Evolutionary conservation across 805 yeast species (phyloP), one percentile per base, ranked within the genome.

Genomic region (Kluyveromyces dobzhanskii): DNA sequence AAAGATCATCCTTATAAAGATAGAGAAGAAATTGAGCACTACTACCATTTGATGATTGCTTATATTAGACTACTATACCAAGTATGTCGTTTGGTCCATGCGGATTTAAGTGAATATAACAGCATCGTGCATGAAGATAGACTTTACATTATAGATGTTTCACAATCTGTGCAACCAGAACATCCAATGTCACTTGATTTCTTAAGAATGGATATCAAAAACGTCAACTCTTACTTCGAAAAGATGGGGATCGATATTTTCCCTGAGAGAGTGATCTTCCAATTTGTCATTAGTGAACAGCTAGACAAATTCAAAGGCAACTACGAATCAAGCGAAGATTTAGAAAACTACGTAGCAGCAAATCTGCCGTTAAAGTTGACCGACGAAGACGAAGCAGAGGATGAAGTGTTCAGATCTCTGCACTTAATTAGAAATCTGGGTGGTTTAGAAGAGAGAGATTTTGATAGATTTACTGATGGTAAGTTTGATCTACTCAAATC

Each of bases 101-200:
- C 98, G 0, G 99, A 92, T 70, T 69, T 92, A 56, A 82, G 94
- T 44, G 99, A 92, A 61, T 92, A 92, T 66, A 92, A 92, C 58
- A 75, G 87, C 2, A 82, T 92, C 39, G 84, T 92, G 17, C 97
- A 90, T 54, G 59, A 84, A 6, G 79, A 73, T 25, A 74, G 76
- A 54, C 65, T 92, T 21, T 87, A 83, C 62, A 84, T 92, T 42
- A 85, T 92, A 49, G 99, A 92, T 64, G 99, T 92, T 9, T 88
- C 97, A 1, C 99, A 92, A 59, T 80, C 94, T 28, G 97, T 92
- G 17, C 97, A 92, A 59, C 97, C 96, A 8, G 96, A 87, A 51
- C 99, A 92, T 62, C 97, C 96, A 9, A 86, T 86, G 86, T 83
- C 95, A 31, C 69, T 92, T 47, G 97, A 92, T 59, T 92, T 92